Percentiles rank a stretch among this genome's conserved stretches.
Conservation (phyloP, 257 asterid genomes). For the Nicotiana knightiana region DNA sequence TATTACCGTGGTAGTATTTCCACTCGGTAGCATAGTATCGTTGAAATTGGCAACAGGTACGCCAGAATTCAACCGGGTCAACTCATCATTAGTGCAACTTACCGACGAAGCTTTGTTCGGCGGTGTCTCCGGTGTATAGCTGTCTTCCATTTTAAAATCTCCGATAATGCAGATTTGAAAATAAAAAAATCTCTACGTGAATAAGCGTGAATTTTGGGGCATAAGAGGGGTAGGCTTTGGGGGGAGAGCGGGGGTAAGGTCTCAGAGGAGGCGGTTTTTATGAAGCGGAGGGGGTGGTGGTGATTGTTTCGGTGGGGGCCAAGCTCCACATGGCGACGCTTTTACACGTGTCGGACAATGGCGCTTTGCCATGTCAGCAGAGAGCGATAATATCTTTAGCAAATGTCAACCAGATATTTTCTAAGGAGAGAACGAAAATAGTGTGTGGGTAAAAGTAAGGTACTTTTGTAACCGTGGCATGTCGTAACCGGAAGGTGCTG, state of each 20-base stretch:
- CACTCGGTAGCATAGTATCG: conserved; percentile 14
- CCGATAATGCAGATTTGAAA: conserved; percentile 17
- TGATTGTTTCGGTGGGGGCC: neutral
- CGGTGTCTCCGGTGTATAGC: conserved; percentile 15
- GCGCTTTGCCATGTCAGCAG: conserved; percentile 37
- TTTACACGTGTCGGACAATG: conserved; percentile 54
- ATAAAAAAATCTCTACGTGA: neutral
- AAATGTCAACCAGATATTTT: conserved; percentile 47
- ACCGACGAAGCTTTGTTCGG: conserved; percentile 12
- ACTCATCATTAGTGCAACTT: conserved; percentile 24
- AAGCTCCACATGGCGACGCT: conserved; percentile 61
- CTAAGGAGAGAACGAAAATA: neutral
- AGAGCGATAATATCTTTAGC: conserved; percentile 33
- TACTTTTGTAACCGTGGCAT: neutral
- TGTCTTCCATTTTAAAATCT: conserved; percentile 26
- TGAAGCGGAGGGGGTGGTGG: neutral
- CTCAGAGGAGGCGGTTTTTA: conserved; percentile 12
- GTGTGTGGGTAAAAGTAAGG: neutral
- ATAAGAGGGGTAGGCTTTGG: neutral
- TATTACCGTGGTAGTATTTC: conserved; percentile 28
- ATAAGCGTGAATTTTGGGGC: conserved; percentile 9
- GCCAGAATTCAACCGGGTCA: conserved; percentile 38
- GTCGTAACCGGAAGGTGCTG: neutral
- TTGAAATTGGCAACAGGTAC: conserved; percentile 30
- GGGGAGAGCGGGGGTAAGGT: neutral